A percentile compares a stretch with the other conserved stretches of the same genome.
phyloP scores from a whole-genome alignment of 148 eudicot species.

The Fagopyrum homotropicum region DNA sequence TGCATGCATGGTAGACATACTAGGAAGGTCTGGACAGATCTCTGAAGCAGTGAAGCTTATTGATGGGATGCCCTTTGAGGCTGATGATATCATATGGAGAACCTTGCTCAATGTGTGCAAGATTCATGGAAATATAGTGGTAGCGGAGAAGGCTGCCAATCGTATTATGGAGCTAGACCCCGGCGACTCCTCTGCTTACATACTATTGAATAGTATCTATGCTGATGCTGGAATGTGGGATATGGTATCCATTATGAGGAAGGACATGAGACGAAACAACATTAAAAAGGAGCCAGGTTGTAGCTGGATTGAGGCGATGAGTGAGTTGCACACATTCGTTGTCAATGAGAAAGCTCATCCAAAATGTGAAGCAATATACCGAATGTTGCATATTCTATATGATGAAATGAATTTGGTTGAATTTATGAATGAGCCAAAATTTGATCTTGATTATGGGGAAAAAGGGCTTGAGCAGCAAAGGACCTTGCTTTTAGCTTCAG shows the following conservation, averaged over 20 bases:
- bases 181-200: conserved; percentile 67
- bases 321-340: conserved; percentile 71
- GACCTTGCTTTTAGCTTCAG: background rate
- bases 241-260: conserved; percentile 47
- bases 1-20: conserved; percentile 76
- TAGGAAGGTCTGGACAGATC: conserved; percentile 69
- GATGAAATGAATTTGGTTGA: conserved; percentile 51
- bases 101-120: conserved; percentile 76
- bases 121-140: conserved; percentile 72
- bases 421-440: conserved; percentile 16
- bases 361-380: conserved; percentile 48
- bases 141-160: conserved; percentile 70
- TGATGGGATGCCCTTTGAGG: conserved; percentile 69
- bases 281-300: conserved; percentile 92
- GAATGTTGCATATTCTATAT: conserved; percentile 40
- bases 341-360: conserved; percentile 77
- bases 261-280: conserved; percentile 41
- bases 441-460: conserved; percentile 11
- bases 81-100: conserved; percentile 88
- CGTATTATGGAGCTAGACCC: conserved; percentile 65
- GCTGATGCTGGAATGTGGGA: conserved; percentile 89
- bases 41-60: conserved; percentile 59
- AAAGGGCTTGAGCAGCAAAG: background rate
- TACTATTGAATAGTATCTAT: conserved; percentile 61
- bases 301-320: conserved; percentile 85